These are phyloP conservation scores for Vanrija humicola DNA, from an alignment of 1,284 basidiomycete species.

Conservation along the genomic window DNA sequence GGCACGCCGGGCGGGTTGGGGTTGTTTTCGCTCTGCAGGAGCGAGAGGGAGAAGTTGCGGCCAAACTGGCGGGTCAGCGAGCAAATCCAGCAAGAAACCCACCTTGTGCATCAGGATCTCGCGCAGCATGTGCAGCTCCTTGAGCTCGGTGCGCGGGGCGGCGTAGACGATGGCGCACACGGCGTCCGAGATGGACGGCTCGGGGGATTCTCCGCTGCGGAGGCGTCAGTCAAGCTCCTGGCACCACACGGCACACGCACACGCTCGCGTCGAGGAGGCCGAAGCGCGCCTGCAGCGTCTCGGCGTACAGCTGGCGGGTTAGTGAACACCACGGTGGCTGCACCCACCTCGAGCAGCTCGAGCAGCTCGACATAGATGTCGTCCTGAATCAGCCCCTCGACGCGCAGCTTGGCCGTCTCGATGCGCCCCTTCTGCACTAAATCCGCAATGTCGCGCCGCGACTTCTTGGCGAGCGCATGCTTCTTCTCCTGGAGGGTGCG, in stretches of 20 bases:
- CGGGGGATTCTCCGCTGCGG: constrained; percentile 70
- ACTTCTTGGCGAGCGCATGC: constrained; percentile 78
- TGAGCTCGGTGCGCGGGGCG: constrained; percentile 82
- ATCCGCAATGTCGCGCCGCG: constrained; percentile 49
- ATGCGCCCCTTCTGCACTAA: constrained; percentile 42
- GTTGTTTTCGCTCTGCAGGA: constrained; percentile 44
- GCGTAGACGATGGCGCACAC: constrained; percentile 78
- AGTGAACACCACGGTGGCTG: neutral
- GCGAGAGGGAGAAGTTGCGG: constrained; percentile 39
- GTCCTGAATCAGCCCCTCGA: constrained; percentile 48
- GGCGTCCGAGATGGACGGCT: constrained; percentile 71
- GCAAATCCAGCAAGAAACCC: neutral
- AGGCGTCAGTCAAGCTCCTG: neutral
- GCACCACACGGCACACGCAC: constrained; percentile 16
- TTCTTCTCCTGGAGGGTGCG: constrained; percentile 90
- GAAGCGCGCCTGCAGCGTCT: constrained; percentile 87
- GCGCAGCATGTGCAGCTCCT: constrained; percentile 85
- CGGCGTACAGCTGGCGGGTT: constrained; percentile 65
- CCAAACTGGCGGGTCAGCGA: constrained; percentile 33
- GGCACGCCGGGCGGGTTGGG: constrained; percentile 53
- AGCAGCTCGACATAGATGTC: constrained; percentile 63
- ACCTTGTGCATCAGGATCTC: constrained; percentile 86
- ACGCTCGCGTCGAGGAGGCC: constrained; percentile 66
- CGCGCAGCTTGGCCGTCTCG: constrained; percentile 45
- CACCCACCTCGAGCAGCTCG: constrained; percentile 70